phyloP scores from a whole-genome alignment of 495 filamentous ascomycete genomes.

The Trichoderma asperelloides region DNA sequence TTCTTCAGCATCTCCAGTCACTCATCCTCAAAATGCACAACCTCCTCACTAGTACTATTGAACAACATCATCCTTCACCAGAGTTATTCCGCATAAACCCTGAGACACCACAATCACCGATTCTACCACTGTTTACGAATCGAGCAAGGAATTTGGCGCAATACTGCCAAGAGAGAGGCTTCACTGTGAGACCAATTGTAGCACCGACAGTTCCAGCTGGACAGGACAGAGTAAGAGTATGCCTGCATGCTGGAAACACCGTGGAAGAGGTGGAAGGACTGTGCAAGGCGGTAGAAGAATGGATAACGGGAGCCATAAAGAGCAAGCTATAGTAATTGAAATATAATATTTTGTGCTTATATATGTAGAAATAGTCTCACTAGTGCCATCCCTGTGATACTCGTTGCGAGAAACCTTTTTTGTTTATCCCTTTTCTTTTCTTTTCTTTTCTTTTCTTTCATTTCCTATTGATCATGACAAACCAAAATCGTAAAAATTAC shows the following conservation, averaged over 20 bases:
- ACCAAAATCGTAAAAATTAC: not conserved
- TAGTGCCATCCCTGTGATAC: not conserved
- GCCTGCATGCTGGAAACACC: slow-evolving; percentile 47
- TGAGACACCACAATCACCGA: slow-evolving; percentile 24
- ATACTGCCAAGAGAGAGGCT: slow-evolving; percentile 40
- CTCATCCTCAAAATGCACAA: slow-evolving; percentile 23
- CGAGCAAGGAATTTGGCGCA: slow-evolving; percentile 40
- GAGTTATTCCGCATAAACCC: slow-evolving; percentile 18
- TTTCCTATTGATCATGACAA: not conserved
- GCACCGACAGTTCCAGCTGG: slow-evolving; percentile 47
- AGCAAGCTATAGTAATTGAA: not conserved
- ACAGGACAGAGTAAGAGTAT: slow-evolving; percentile 42
- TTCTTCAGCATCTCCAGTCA: slow-evolving; percentile 18
- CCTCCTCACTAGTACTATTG: slow-evolving; percentile 15
- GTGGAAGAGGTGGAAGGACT: slow-evolving; percentile 34
- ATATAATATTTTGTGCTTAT: not conserved
- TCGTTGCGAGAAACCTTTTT: not conserved
- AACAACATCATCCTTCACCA: slow-evolving; percentile 10
- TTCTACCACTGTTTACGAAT: slow-evolving; percentile 34
- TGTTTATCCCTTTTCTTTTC: not conserved
- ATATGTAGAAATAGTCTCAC: not conserved
- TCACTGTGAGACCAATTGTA: slow-evolving; percentile 46
- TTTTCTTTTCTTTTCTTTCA: not conserved
- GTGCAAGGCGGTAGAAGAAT: slow-evolving; percentile 31
- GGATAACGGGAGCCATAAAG: slow-evolving; percentile 20